These are phyloP conservation scores for Dysphania ambrosioides DNA, from an alignment of 148 eudicot species.

Conservation along the genomic window DNA sequence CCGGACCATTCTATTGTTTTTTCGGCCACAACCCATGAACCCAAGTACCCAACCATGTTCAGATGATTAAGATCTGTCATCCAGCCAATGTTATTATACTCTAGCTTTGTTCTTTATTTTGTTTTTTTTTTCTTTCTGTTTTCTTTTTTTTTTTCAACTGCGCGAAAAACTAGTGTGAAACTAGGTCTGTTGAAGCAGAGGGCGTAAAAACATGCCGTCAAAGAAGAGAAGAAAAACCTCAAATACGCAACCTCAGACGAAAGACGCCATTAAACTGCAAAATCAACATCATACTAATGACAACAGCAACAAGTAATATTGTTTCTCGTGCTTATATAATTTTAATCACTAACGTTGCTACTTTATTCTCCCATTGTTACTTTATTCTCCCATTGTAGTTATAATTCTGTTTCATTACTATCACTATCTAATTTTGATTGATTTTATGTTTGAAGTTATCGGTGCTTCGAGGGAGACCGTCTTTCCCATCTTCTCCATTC, in stretches of 20 bases:
- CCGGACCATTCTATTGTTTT: no score
- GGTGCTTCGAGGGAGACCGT: slow-evolving; percentile 24
- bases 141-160: no score
- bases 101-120: no score
- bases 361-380: background rate
- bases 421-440: background rate
- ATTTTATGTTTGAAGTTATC: background rate
- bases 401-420: background rate
- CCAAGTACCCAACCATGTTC: no score
- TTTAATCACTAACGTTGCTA: background rate
- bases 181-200: no score
- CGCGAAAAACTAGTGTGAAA: no score
- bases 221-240: slow-evolving; percentile 21
- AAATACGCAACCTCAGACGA: background rate
- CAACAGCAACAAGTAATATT: background rate
- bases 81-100: no score
- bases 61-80: no score
- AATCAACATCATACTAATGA: slow-evolving; percentile 9
- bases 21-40: no score
- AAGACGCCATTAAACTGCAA: background rate
- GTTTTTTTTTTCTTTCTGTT: no score
- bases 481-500: slow-evolving; percentile 22
- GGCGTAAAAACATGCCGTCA: slow-evolving; percentile 10
- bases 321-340: background rate
- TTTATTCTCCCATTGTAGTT: no score